Evolutionary conservation across 371 early-diverging fungal species (phyloP).

Genomic region (Rhizopus sp.): DNA sequence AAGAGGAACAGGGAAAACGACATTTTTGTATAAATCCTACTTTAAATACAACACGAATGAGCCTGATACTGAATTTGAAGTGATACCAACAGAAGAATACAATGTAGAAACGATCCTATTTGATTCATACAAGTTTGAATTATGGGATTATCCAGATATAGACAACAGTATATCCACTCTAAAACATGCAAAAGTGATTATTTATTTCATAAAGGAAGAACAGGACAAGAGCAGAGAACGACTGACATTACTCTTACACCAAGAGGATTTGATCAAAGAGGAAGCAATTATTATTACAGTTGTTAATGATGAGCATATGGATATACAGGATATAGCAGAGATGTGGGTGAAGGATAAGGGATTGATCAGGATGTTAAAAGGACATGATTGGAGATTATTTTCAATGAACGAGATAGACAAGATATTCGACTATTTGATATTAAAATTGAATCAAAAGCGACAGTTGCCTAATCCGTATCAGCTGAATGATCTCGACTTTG

Average conservation of each 20-base stretch:
- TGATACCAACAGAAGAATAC: slow-evolving; percentile 30
- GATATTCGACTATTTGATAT: slow-evolving; percentile 16
- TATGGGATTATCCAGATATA: slow-evolving; percentile 44
- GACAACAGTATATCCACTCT: slow-evolving; percentile 22
- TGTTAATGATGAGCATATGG: slow-evolving; percentile 35
- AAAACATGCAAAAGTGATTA: slow-evolving; percentile 27
- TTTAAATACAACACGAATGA: slow-evolving; percentile 31
- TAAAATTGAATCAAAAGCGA: slow-evolving; percentile 10
- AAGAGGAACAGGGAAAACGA: slow-evolving; percentile 38
- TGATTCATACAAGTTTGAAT: slow-evolving; percentile 21
- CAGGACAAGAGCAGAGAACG: slow-evolving; percentile 23
- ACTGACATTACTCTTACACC: slow-evolving; percentile 27
- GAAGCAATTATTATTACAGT: slow-evolving; percentile 37
- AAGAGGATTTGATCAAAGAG: background rate
- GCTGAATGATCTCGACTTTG: slow-evolving; percentile 29
- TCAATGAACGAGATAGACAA: slow-evolving; percentile 23
- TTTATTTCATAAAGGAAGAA: slow-evolving; percentile 28
- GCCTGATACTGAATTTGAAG: slow-evolving; percentile 34
- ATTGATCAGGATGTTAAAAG: slow-evolving; percentile 21
- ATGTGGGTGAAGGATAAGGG: slow-evolving; percentile 27
- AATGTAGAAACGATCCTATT: slow-evolving; percentile 39
- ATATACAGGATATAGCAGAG: slow-evolving; percentile 38
- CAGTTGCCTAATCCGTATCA: slow-evolving; percentile 32
- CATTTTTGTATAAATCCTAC: slow-evolving; percentile 37
- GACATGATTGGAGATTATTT: slow-evolving; percentile 43